A percentile compares a stretch with the other conserved stretches of the same genome.
phyloP scores from a whole-genome alignment of 257 asterid genomes.

The Dorcoceras hygrometricum region DNA sequence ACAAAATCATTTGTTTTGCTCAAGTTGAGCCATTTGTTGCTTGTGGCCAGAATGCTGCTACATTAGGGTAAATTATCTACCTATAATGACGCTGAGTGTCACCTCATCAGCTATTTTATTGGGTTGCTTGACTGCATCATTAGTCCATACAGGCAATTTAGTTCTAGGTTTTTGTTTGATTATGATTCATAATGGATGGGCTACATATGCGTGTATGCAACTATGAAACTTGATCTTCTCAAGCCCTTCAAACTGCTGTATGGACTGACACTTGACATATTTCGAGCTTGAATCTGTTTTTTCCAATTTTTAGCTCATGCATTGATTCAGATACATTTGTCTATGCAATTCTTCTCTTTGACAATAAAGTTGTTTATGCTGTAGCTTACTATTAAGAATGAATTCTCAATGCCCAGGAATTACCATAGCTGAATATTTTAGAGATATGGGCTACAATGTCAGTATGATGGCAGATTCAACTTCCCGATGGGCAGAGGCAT shows the following conservation, averaged over 20 bases:
- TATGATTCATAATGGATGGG: neutral
- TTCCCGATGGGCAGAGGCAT: conserved; percentile 99
- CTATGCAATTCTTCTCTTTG: neutral
- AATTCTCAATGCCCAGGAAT: conserved; percentile 65
- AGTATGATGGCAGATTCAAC: conserved; percentile 99
- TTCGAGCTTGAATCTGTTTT: neutral
- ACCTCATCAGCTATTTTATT: neutral
- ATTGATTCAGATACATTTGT: conserved; percentile 4
- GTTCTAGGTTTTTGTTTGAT: neutral
- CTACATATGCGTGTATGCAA: neutral
- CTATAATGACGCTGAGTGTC: neutral
- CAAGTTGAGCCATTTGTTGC: neutral
- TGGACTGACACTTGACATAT: conserved; percentile 1
- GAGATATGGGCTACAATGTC: conserved; percentile 99
- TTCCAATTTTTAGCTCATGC: neutral
- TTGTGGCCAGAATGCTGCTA: neutral
- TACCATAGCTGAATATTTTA: conserved; percentile 93
- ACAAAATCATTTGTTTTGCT: neutral
- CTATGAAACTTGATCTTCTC: neutral
- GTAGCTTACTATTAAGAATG: conserved; percentile 12
- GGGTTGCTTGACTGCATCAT: neutral
- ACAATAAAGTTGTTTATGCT: conserved; percentile 2
- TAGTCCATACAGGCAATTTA: neutral
- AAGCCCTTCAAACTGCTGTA: conserved; percentile 9
- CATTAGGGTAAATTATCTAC: neutral